phyloP scores from a whole-genome alignment of 1,139 yeast genomes.

The Candida neerlandica region DNA sequence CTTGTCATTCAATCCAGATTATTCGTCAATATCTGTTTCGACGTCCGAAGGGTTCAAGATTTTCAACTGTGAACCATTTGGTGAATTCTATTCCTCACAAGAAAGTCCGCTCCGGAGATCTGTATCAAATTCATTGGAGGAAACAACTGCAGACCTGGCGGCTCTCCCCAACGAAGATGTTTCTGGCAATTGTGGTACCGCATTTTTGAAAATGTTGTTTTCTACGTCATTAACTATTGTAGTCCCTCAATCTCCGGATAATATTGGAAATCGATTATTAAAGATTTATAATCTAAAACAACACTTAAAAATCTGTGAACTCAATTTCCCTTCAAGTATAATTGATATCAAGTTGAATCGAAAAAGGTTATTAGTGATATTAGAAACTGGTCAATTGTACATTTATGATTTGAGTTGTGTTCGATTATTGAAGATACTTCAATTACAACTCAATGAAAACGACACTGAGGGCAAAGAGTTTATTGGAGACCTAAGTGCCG shows the following conservation, averaged over 20 bases:
- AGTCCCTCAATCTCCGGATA: constrained; percentile 50
- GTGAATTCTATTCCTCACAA: constrained; percentile 40
- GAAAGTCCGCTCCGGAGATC: constrained; percentile 17
- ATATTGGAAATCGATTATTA: constrained; percentile 50
- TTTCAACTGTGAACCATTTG: constrained; percentile 52
- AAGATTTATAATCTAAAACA: constrained; percentile 70
- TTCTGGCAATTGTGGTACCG: constrained; percentile 26
- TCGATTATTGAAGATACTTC: constrained; percentile 65
- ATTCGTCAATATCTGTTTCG: constrained; percentile 43
- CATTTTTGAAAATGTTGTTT: constrained; percentile 61
- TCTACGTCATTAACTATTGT: constrained; percentile 70
- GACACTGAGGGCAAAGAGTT: constrained; percentile 27
- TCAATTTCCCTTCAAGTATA: constrained; percentile 65
- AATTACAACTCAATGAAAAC: constrained; percentile 34
- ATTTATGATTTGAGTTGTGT: constrained; percentile 76
- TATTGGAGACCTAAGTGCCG: constrained; percentile 52
- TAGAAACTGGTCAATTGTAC: constrained; percentile 64
- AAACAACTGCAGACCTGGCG: constrained; percentile 4
- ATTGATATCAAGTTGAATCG: constrained; percentile 66
- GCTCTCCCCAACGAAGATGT: constrained; percentile 11
- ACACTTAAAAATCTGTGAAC: constrained; percentile 67
- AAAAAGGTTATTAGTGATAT: constrained; percentile 61
- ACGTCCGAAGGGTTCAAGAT: constrained; percentile 38
- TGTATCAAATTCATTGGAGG: constrained; percentile 17
- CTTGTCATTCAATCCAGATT: constrained; percentile 48